Conservation (phyloP, 1,139 yeast genomes). For the Pneumocystis wakefieldiae region DNA sequence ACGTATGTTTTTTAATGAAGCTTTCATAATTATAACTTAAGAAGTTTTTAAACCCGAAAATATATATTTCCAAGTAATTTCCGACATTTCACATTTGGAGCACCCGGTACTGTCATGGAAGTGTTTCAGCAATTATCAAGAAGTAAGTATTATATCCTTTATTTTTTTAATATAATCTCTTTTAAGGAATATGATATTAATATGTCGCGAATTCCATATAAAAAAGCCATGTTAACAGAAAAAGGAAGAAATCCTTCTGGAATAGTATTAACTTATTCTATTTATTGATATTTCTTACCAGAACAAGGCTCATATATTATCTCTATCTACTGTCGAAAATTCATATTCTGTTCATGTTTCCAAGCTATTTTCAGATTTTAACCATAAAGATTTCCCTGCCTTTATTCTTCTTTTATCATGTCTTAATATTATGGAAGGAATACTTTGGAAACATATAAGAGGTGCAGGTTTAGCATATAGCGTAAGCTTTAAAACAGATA, state of each 20-base stretch:
- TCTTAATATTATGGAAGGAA: constrained; percentile 84
- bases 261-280: neutral
- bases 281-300: neutral
- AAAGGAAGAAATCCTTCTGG: neutral
- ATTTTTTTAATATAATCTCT: neutral
- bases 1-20: constrained; percentile 7
- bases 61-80: constrained; percentile 54
- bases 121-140: constrained; percentile 11
- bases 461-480: constrained; percentile 95
- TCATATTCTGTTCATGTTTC: constrained; percentile 55
- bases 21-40: neutral
- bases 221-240: constrained; percentile 32
- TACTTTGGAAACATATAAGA: constrained; percentile 91
- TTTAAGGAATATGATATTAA: constrained; percentile 3
- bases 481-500: constrained; percentile 42
- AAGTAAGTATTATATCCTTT: neutral
- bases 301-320: constrained; percentile 40
- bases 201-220: constrained; percentile 9
- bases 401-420: constrained; percentile 63
- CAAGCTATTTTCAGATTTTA: constrained; percentile 48
- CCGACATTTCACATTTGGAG: constrained; percentile 40
- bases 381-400: constrained; percentile 52
- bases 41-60: constrained; percentile 42
- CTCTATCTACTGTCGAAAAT: constrained; percentile 79
- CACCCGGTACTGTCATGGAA: constrained; percentile 55